phyloP scores from a whole-genome alignment of 2,329 filamentous ascomycete genomes.

The Coniochaeta sp. region DNA sequence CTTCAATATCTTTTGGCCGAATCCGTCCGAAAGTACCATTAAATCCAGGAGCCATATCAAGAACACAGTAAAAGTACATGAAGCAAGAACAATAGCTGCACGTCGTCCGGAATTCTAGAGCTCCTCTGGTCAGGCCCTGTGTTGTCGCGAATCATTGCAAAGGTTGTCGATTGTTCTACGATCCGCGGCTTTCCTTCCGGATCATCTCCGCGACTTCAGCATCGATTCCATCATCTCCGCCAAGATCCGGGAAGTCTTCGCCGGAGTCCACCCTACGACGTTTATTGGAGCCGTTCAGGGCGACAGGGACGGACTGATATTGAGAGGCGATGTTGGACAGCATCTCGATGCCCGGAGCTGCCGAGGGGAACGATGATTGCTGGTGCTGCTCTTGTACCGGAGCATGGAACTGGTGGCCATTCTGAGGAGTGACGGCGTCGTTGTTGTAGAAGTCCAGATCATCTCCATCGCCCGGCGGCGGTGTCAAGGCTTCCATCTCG shows the following conservation, averaged over 20 bases:
- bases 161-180: background rate
- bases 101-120: background rate
- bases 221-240: conserved; percentile 46
- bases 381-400: conserved; percentile 14
- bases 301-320: conserved; percentile 41
- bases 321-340: conserved; percentile 31
- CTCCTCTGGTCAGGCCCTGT: background rate
- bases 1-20: background rate
- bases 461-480: conserved; percentile 52
- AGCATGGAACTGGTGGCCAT: conserved; percentile 5
- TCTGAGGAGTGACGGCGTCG: conserved; percentile 4
- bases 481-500: conserved; percentile 76
- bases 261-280: conserved; percentile 44
- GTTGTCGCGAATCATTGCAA: background rate
- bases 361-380: conserved; percentile 11
- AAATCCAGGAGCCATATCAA: background rate
- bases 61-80: background rate
- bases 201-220: conserved; percentile 50
- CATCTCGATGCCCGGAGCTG: conserved; percentile 29
- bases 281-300: conserved; percentile 48
- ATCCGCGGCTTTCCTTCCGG: conserved; percentile 24
- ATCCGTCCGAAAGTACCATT: background rate
- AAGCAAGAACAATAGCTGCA: background rate
- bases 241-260: conserved; percentile 46
- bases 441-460: conserved; percentile 16